phyloP scores from a whole-genome alignment of 1,139 yeast species.

The Zygoascus hellenicus region DNA sequence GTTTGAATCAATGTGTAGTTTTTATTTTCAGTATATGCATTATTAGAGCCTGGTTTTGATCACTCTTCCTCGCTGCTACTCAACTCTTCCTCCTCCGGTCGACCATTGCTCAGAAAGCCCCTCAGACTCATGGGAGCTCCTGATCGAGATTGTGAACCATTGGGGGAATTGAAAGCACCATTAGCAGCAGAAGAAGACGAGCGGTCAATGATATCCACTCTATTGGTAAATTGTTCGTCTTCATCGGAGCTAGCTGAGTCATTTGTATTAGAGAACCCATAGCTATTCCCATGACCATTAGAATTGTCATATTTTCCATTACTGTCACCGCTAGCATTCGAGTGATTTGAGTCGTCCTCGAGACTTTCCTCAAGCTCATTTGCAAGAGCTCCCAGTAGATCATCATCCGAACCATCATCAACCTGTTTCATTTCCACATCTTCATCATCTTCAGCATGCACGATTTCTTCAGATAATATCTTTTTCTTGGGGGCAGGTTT shows the following conservation, averaged over 20 bases:
- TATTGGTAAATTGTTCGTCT: background rate
- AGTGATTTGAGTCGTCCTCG: slow-evolving; percentile 20
- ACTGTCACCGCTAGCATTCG: slow-evolving; percentile 9
- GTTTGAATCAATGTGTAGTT: background rate
- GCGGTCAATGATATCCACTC: slow-evolving; percentile 2
- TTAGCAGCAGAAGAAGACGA: slow-evolving; percentile 11
- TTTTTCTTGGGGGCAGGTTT: slow-evolving; percentile 11
- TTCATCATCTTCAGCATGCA: slow-evolving; percentile 22
- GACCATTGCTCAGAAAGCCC: slow-evolving; percentile 19
- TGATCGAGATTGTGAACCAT: background rate
- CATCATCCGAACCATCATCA: slow-evolving; percentile 31
- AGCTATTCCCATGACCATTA: slow-evolving; percentile 12
- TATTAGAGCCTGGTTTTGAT: background rate
- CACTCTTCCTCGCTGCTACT: slow-evolving; percentile 28
- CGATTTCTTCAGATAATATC: background rate
- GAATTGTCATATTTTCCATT: slow-evolving; percentile 19
- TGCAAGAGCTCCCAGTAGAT: slow-evolving; percentile 28
- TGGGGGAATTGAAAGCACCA: slow-evolving; percentile 10
- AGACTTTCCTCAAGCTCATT: slow-evolving; percentile 26
- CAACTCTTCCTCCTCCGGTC: slow-evolving; percentile 25
- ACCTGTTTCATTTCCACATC: slow-evolving; percentile 25
- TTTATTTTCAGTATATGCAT: background rate
- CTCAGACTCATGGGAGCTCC: slow-evolving; percentile 23
- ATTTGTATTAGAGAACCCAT: background rate
- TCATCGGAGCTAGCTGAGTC: background rate